Base-by-base conservation (phyloP, 805 yeast species). In the Candida sonorensis region DNA sequence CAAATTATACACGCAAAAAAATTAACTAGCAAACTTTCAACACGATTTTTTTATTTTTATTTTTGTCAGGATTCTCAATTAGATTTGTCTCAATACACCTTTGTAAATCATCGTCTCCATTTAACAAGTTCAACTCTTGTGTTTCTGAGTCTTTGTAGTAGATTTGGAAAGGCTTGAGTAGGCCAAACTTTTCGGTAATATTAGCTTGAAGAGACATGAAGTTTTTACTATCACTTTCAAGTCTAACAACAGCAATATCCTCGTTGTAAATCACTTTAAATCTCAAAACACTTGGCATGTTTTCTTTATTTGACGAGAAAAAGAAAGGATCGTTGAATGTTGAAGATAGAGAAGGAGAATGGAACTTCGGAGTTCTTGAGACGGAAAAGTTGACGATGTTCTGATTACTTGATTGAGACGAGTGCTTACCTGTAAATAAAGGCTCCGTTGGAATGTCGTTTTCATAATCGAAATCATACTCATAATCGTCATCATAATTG, bases 201-300 rank as follows among this genome's bases (percentile, higher is more conserved):
- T 29, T 14, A 24, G 10, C n/a, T 30, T 29, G 6, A 41, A 23
- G 27, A n/a, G 23, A 8, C 21, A 15, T 8, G 34, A 29, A 3
- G 26, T 27, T 2, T n/a, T n/a, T n/a, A n/a, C 30, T 12, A 15
- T 29, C 32, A 3, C 19, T 12, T 3, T 27, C 11, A 9, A 41
- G 6, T 26, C 35, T 31, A n/a, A 38, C 29, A 14, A 43, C 25
- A n/a, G 33, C 29, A n/a, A 30, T 39, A 14, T 46, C 51, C 7
- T 42, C 40, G 17, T 37, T 38, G 20, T 37, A 35, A 9, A 35
- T 23, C 4, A 48, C 31, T 31, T 46, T 48, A 10, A 40, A 41
- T 12, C 26, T 38, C n/a, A n/a, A n/a, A n/a, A n/a, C n/a, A n/a
- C n/a, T n/a, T n/a, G n/a, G n/a, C n/a, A n/a, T n/a, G n/a, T n/a